phyloP scores from a whole-genome alignment of 225 moss, liverwort and hornwort genomes.

The Marchantia polymorpha region DNA sequence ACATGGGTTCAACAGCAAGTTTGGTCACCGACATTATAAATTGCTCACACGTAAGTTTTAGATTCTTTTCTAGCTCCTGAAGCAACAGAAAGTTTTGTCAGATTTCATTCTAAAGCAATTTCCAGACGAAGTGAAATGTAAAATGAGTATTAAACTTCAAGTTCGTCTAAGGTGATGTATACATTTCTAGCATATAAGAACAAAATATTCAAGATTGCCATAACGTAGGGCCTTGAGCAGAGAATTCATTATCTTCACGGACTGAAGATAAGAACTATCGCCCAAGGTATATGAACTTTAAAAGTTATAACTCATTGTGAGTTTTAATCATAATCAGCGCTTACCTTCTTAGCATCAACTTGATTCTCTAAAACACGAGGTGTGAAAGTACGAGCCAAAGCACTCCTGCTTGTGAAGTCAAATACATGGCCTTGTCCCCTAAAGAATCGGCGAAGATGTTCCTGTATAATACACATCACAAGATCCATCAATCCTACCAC shows the following conservation, averaged over 20 bases:
- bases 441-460: slow-evolving; percentile 85
- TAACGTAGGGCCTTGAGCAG: background rate
- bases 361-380: slow-evolving; percentile 91
- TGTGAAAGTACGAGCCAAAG: slow-evolving; percentile 85
- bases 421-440: slow-evolving; percentile 82
- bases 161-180: background rate
- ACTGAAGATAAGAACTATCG: too few relatives aligned
- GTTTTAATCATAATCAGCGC: background rate
- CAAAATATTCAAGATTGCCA: background rate
- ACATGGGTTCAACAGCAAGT: slow-evolving; percentile 85
- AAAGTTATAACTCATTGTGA: too few relatives aligned
- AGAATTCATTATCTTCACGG: too few relatives aligned
- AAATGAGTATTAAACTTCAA: background rate
- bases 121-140: too few relatives aligned
- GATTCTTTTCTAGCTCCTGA: slow-evolving; percentile 83
- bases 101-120: too few relatives aligned
- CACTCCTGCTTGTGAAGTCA: slow-evolving; percentile 61
- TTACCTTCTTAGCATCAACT: slow-evolving; percentile 78
- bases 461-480: slow-evolving; percentile 27
- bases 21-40: slow-evolving; percentile 98
- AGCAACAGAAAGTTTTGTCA: slow-evolving; percentile 3
- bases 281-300: too few relatives aligned
- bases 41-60: slow-evolving; percentile 92
- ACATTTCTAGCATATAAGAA: background rate
- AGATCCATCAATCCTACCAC: background rate